A percentile compares a stretch with the other conserved stretches of the same genome.
Evolutionary conservation across 768 basidiomycete genomes (phyloP).

Genomic region (Asterophora lycoperdoides): DNA sequence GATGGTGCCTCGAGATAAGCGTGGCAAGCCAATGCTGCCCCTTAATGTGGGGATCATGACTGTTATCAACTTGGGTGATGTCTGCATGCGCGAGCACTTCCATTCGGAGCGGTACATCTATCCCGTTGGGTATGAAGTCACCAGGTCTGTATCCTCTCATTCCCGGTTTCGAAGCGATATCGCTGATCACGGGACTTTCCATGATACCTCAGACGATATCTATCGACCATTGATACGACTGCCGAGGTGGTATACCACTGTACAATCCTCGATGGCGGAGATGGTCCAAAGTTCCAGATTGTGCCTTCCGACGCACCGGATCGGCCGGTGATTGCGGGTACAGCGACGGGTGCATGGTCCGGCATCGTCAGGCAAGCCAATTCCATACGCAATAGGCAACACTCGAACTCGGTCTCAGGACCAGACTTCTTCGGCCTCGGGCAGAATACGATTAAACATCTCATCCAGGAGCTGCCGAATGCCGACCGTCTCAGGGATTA

Average conservation of each 20-base stretch:
- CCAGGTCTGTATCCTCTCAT: slow-evolving; percentile 45
- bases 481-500: slow-evolving; percentile 73
- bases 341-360: slow-evolving; percentile 85
- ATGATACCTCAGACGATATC: slow-evolving; percentile 53
- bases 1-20: slow-evolving; percentile 70
- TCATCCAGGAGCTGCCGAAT: slow-evolving; percentile 80
- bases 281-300: slow-evolving; percentile 84
- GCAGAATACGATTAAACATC: slow-evolving; percentile 84
- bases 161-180: not conserved
- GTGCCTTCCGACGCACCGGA: slow-evolving; percentile 68
- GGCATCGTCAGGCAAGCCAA: slow-evolving; percentile 81
- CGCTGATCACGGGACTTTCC: not conserved
- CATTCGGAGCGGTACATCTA: slow-evolving; percentile 88
- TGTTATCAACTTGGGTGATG: slow-evolving; percentile 65
- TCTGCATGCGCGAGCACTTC: slow-evolving; percentile 81
- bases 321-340: slow-evolving; percentile 75
- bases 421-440: slow-evolving; percentile 87
- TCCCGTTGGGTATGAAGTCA: slow-evolving; percentile 82
- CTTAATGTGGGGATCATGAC: slow-evolving; percentile 87
- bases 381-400: slow-evolving; percentile 72
- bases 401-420: slow-evolving; percentile 83
- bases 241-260: slow-evolving; percentile 74
- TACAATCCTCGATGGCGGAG: slow-evolving; percentile 80
- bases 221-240: slow-evolving; percentile 67
- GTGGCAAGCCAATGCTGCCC: slow-evolving; percentile 67